Base-by-base conservation (phyloP, 2,329 filamentous ascomycete species). In the Neoarthrinium moseri region DNA sequence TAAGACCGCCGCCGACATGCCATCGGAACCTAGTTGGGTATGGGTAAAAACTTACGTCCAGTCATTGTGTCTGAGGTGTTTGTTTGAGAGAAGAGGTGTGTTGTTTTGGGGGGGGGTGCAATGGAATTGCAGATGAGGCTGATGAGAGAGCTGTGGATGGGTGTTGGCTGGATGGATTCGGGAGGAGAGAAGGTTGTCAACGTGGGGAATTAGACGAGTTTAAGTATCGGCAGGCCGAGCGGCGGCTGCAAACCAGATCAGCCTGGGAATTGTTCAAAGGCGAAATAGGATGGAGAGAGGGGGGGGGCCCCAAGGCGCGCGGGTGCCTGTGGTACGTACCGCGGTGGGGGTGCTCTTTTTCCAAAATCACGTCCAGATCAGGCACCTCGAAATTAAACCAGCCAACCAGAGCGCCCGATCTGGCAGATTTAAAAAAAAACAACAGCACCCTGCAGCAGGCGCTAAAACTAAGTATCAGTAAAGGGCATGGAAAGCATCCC, bases 21-120 rank as follows among this genome's bases (percentile, higher is more conserved):
- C n/a, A n/a, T 8, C 26, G 8, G 26, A 29, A 29, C n/a, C 8
- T 8, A n/a, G 35, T 23, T 20, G 20, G 21, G 8, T 20, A 8
- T n/a, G n/a, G n/a, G n/a, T n/a, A n/a, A n/a, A n/a, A n/a, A 62
- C 60, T 61, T 55, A 61, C 61, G 61, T 62, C 61, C 61, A 61
- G 61, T 63, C 60, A 62, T 63, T 29, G 59, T 63, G 58, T 42
- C 47, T 47, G 38, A 24, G 43, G 37, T 17, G 38, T 39, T n/a
- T n/a, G n/a, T n/a, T n/a, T 43, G 12, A 18, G 37, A 42, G 50
- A n/a, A 27, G 26, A 27, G 51, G 48, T 21, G 50, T 32, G 40
- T 33, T 15, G 33, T 41, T 49, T 43, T 51, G 47, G 39, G 35
- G 51, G 33, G 40, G 36, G 37, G 38, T 49, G 45, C 26, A 23